These are phyloP conservation scores for Rhizophagus prolifer DNA, from an alignment of 192 early-diverging fungal genomes.

Conservation along the genomic window DNA sequence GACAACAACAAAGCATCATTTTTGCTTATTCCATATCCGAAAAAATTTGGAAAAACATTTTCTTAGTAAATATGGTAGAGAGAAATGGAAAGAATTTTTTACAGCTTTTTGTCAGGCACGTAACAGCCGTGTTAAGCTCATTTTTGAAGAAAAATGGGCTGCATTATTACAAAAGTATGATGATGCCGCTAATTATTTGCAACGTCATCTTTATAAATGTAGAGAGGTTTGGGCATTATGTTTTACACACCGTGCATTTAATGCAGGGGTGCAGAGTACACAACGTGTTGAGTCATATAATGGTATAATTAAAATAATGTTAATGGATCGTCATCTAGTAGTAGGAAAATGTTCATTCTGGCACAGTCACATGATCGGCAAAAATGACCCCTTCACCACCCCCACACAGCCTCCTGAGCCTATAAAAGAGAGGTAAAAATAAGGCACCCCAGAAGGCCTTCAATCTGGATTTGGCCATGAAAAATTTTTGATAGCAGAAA, in stretches of 20 bases:
- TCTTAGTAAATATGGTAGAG: neutral
- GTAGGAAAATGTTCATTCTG: too few relatives aligned
- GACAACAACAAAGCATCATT: constrained; percentile 1
- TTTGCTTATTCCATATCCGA: constrained; percentile 6
- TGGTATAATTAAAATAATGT: too few relatives aligned
- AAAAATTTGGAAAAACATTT: constrained; percentile 22
- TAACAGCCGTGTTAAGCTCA: neutral
- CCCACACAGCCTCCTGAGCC: too few relatives aligned
- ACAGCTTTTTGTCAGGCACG: neutral
- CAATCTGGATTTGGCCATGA: too few relatives aligned
- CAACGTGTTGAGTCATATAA: too few relatives aligned
- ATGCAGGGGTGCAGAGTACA: neutral
- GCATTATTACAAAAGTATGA: constrained; percentile 2
- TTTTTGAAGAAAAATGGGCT: constrained; percentile 1
- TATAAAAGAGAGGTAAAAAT: too few relatives aligned
- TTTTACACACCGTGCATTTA: neutral
- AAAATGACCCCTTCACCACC: too few relatives aligned
- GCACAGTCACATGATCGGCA: too few relatives aligned
- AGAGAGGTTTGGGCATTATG: neutral
- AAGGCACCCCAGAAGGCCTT: too few relatives aligned
- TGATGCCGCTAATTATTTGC: constrained; percentile 12
- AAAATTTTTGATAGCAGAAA: too few relatives aligned
- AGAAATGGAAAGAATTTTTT: constrained; percentile 6
- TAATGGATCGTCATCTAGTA: too few relatives aligned
- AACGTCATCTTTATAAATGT: neutral